A percentile compares a stretch with the other conserved stretches of the same genome.
phyloP scores from a whole-genome alignment of 768 basidiomycete species.

The Russula lepida region DNA sequence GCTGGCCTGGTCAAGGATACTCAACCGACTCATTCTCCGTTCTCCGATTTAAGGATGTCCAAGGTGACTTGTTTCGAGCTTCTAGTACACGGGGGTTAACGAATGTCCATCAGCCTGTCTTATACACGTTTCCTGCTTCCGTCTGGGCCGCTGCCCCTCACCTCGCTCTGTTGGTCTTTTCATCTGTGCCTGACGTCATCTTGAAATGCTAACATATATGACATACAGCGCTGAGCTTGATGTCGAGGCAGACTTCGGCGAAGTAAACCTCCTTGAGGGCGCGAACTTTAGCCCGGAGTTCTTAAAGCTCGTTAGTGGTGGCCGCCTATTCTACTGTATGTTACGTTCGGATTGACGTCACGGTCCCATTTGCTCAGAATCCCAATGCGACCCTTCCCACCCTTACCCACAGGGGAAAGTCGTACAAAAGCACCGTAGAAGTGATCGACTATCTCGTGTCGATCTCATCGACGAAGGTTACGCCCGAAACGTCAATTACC shows the following conservation, averaged over 20 bases:
- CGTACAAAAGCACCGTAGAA: constrained; percentile 33
- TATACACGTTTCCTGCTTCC: background rate
- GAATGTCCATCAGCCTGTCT: background rate
- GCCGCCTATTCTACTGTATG: background rate
- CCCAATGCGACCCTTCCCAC: constrained; percentile 15
- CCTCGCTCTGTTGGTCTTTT: background rate
- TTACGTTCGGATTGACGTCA: background rate
- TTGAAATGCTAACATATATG: background rate
- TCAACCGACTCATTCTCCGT: too few relatives aligned
- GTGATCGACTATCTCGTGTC: constrained; percentile 36
- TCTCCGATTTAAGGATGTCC: too few relatives aligned
- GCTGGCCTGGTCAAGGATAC: too few relatives aligned
- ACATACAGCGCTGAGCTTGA: constrained; percentile 3
- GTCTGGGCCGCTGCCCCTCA: background rate
- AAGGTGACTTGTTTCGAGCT: background rate
- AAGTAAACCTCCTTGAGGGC: background rate
- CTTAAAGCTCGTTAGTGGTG: background rate
- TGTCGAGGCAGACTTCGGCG: background rate
- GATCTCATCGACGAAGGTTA: constrained; percentile 32
- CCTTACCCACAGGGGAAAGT: background rate
- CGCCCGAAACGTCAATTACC: constrained; percentile 31
- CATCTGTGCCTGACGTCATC: background rate
- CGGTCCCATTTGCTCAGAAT: constrained; percentile 6
- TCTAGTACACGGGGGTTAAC: background rate
- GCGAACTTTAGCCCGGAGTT: constrained; percentile 4